Percentiles rank a stretch among this genome's conserved stretches.
These are phyloP conservation scores for Chlamydomonas eustigma DNA, from an alignment of 139 green algal genomes.

Conservation along the genomic window DNA sequence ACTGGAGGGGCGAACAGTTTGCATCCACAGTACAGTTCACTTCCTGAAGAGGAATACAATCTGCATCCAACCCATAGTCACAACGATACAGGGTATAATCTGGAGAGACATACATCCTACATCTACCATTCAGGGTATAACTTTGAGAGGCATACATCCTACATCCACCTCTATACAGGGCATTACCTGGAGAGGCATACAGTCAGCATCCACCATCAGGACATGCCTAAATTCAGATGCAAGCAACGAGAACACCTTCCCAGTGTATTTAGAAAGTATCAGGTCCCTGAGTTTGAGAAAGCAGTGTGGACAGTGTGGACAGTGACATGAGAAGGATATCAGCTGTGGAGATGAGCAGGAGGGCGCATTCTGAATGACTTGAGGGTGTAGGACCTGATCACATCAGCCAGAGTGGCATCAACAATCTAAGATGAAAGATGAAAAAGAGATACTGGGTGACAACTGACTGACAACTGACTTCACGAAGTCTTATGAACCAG, in stretches of 20 bases:
- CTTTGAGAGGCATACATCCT: conserved; percentile 30
- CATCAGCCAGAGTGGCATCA: no score
- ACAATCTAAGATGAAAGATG: no score
- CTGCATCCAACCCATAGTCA: conserved; percentile 41
- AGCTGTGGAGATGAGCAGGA: no score
- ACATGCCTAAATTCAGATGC: conserved; percentile 33
- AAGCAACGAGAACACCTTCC: conserved; percentile 37
- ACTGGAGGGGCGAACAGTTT: conserved; percentile 31
- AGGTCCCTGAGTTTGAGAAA: conserved; percentile 1
- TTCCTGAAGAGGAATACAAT: conserved; percentile 28
- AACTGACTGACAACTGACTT: no score
- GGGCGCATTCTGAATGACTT: no score
- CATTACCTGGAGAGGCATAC: conserved; percentile 22
- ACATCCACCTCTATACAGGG: conserved; percentile 22
- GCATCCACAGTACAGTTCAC: no score
- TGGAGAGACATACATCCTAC: conserved; percentile 31
- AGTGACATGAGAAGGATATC: no score
- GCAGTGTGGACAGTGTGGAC: no score
- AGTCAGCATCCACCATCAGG: conserved; percentile 42
- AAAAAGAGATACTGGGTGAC: no score
- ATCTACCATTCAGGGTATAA: conserved; percentile 39
- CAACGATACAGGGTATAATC: no score
- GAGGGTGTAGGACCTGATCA: no score
- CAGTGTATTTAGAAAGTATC: conserved; percentile 12
- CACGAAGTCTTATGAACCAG: no score